A percentile compares a stretch with the other conserved stretches of the same genome.
These are phyloP conservation scores for Chaetoceros tenuissimus DNA, from an alignment of 108 stramenopile species.

Conservation along the genomic window DNA sequence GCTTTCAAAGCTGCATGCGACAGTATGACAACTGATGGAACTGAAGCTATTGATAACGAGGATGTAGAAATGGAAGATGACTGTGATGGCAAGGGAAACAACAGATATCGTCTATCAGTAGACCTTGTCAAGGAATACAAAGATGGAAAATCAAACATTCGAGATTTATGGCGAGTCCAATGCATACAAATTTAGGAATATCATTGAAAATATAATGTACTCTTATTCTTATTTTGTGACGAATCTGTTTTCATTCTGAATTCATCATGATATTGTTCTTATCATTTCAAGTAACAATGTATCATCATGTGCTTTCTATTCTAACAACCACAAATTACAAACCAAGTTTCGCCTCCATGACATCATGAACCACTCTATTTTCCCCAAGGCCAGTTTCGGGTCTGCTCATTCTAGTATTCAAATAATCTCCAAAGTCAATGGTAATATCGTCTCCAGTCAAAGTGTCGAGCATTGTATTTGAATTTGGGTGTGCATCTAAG, in stretches of 20 bases:
- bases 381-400: slow-evolving; percentile 31
- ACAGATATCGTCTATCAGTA: slow-evolving; percentile 14
- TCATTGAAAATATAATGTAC: too few species aligned
- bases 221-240: too few species aligned
- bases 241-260: too few species aligned
- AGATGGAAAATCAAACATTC: slow-evolving; percentile 33
- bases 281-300: too few species aligned
- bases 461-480: slow-evolving; percentile 63
- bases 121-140: slow-evolving; percentile 19
- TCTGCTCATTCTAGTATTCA: slow-evolving; percentile 48
- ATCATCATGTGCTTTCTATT: too few species aligned
- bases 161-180: slow-evolving; percentile 26
- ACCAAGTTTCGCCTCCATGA: slow-evolving; percentile 71
- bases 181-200: slow-evolving; percentile 6
- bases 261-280: too few species aligned
- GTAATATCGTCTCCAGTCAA: slow-evolving; percentile 60
- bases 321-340: slow-evolving; percentile 21
- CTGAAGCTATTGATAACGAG: too few species aligned
- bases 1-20: slow-evolving; percentile 23
- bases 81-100: too few species aligned
- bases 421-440: slow-evolving; percentile 67
- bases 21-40: too few species aligned
- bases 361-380: slow-evolving; percentile 27
- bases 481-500: slow-evolving; percentile 36
- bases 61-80: too few species aligned